Percentiles rank a stretch among this genome's conserved stretches.
Conservation (phyloP, 2,329 filamentous ascomycete genomes). For the Sclerotinia minor region DNA sequence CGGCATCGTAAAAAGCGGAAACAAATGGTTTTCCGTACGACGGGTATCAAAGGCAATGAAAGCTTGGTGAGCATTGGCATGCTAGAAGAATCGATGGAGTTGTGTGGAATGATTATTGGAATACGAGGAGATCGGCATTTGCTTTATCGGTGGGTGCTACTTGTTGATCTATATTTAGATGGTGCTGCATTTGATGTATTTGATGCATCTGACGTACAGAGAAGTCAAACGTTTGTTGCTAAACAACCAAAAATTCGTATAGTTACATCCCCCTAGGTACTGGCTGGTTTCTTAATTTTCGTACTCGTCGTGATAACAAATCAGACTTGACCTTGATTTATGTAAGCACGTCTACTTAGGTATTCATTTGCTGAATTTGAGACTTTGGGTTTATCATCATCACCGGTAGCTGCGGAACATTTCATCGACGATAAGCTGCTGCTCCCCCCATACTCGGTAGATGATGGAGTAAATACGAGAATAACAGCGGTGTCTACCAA, state of each 20-base stretch:
- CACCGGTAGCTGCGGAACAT: too few relatives aligned
- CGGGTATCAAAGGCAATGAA: not conserved
- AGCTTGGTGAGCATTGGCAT: slow-evolving; percentile 1
- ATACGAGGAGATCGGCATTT: slow-evolving; percentile 18
- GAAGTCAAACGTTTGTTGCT: not conserved
- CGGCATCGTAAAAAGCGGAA: slow-evolving; percentile 3
- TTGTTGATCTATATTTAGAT: not conserved
- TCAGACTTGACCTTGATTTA: not conserved
- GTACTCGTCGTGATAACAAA: not conserved
- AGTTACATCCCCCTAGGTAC: not conserved
- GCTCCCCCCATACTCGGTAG: too few relatives aligned
- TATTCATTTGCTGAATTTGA: too few relatives aligned
- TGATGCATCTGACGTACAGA: slow-evolving; percentile 2
- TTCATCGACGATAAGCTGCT: too few relatives aligned
- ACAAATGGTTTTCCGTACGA: too few relatives aligned
- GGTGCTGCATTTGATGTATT: not conserved
- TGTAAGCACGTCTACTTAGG: slow-evolving; percentile 1
- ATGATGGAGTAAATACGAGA: too few relatives aligned
- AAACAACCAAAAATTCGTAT: too few relatives aligned
- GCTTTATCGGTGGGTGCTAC: not conserved
- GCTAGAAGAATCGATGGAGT: not conserved
- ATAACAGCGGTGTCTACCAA: too few relatives aligned
- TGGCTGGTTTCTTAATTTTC: not conserved
- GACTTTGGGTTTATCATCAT: too few relatives aligned
- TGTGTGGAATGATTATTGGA: not conserved